These are phyloP conservation scores for Torulaspora globosa DNA, from an alignment of 1,139 yeast species.

Conservation along the genomic window DNA sequence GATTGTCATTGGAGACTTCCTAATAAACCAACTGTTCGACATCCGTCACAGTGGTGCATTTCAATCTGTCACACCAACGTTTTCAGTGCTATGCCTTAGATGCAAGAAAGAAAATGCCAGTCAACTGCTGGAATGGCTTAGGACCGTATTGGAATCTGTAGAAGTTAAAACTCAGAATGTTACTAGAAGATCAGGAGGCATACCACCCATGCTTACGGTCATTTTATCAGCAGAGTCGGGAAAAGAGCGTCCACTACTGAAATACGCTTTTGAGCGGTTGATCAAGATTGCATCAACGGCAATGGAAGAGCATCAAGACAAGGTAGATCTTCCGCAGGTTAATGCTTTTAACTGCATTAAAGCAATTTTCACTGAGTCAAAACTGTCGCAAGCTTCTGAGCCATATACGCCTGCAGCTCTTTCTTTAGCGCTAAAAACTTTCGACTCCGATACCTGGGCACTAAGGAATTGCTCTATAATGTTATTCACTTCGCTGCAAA, in stretches of 20 bases:
- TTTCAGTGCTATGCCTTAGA: constrained; percentile 55
- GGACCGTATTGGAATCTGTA: constrained; percentile 44
- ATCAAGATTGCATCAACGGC: constrained; percentile 51
- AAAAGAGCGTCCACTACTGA: constrained; percentile 40
- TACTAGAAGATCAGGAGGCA: constrained; percentile 87
- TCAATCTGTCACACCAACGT: constrained; percentile 79
- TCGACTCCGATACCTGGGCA: constrained; percentile 72
- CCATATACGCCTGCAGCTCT: constrained; percentile 55
- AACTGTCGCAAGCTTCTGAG: constrained; percentile 51
- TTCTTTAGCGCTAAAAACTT: constrained; percentile 55
- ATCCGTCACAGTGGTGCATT: constrained; percentile 91
- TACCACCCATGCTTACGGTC: constrained; percentile 75
- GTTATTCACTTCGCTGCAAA: constrained; percentile 82
- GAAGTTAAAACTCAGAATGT: constrained; percentile 54
- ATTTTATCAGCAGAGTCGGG: constrained; percentile 55
- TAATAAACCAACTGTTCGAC: constrained; percentile 62
- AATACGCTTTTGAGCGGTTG: constrained; percentile 49
- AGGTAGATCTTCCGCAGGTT: constrained; percentile 79
- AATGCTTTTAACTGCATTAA: constrained; percentile 87
- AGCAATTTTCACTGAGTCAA: constrained; percentile 67
- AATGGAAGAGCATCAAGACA: constrained; percentile 47
- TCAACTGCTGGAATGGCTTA: constrained; percentile 54
- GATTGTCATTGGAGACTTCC: constrained; percentile 47
- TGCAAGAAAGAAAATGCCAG: constrained; percentile 41
- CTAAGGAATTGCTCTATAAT: constrained; percentile 88